Evolutionary conservation across 2,329 filamentous ascomycete genomes (phyloP).

Genomic region (Diaporthe vexans): DNA sequence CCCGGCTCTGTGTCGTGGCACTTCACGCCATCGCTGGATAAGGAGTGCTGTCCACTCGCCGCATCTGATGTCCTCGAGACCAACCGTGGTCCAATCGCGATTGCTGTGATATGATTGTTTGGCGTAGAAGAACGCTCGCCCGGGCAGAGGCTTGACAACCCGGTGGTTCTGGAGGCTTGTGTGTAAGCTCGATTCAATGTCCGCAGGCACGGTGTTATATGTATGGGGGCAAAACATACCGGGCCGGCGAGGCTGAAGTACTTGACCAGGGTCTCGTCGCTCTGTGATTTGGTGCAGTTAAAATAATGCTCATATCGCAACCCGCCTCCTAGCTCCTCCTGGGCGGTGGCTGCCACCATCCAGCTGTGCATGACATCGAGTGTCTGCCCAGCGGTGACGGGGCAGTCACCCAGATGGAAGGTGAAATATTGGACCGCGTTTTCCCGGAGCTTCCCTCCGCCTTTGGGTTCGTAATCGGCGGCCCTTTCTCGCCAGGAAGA

Average conservation of each 20-base stretch:
- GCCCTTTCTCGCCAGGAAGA: background rate
- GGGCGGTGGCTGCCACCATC: constrained; percentile 5
- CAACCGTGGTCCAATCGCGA: background rate
- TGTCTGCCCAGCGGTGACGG: constrained; percentile 4
- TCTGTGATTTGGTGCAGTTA: background rate
- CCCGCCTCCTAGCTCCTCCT: background rate
- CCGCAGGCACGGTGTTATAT: background rate
- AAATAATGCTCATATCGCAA: background rate
- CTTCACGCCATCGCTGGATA: constrained; percentile 7
- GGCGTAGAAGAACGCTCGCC: constrained; percentile 19
- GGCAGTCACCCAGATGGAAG: constrained; percentile 1
- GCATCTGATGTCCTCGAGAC: constrained; percentile 4
- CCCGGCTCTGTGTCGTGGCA: background rate
- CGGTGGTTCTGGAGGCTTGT: background rate
- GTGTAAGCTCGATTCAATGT: background rate
- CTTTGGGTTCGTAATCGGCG: background rate
- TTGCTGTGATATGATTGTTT: background rate
- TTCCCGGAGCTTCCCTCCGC: background rate
- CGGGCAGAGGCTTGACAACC: constrained; percentile 20
- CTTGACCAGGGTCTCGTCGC: constrained; percentile 16
- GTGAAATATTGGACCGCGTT: background rate
- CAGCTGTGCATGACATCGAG: constrained; percentile 9
- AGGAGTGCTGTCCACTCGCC: constrained; percentile 26
- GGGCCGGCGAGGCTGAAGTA: constrained; percentile 19
- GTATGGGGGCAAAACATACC: background rate